A percentile compares a stretch with the other conserved stretches of the same genome.
These are phyloP conservation scores for Polysphondylium violaceum DNA, from an alignment of 78 protist genomes.

Conservation along the genomic window DNA sequence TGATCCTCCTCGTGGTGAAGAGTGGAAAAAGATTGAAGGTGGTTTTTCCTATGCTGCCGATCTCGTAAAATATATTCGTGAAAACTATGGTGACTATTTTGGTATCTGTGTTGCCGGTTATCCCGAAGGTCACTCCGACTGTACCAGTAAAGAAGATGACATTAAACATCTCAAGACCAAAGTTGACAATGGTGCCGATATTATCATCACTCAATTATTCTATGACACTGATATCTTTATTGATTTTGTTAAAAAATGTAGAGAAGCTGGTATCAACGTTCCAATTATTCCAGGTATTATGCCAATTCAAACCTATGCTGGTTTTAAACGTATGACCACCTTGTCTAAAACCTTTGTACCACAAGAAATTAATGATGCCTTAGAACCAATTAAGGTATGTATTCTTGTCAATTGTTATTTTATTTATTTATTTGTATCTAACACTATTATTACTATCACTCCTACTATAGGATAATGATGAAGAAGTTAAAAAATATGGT, in stretches of 20 bases:
- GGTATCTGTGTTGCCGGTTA: conserved; percentile 95
- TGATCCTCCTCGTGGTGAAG: conserved; percentile 93
- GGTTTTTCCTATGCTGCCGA: conserved; percentile 94
- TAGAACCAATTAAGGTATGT: conserved; percentile 90
- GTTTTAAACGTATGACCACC: conserved; percentile 89
- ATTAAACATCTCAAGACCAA: conserved; percentile 88
- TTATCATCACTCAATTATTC: conserved; percentile 96
- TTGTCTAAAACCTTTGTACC: conserved; percentile 87
- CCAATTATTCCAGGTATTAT: conserved; percentile 99
- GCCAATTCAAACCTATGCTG: conserved; percentile 95
- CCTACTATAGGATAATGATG: conserved; percentile 95
- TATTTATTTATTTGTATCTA: background rate
- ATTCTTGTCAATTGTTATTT: too few species aligned
- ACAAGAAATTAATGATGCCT: conserved; percentile 31
- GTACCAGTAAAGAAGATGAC: conserved; percentile 67
- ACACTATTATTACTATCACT: conserved; percentile 1
- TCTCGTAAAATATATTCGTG: conserved; percentile 90
- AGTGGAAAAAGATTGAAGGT: conserved; percentile 87
- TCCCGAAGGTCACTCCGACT: conserved; percentile 95
- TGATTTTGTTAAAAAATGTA: conserved; percentile 77
- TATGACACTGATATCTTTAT: conserved; percentile 89
- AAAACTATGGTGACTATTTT: conserved; percentile 93
- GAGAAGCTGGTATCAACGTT: conserved; percentile 90
- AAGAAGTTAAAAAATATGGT: conserved; percentile 93
- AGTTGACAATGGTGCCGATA: conserved; percentile 97